Evolutionary conservation across 768 basidiomycete genomes (phyloP).

Genomic region (Mycena crocata): DNA sequence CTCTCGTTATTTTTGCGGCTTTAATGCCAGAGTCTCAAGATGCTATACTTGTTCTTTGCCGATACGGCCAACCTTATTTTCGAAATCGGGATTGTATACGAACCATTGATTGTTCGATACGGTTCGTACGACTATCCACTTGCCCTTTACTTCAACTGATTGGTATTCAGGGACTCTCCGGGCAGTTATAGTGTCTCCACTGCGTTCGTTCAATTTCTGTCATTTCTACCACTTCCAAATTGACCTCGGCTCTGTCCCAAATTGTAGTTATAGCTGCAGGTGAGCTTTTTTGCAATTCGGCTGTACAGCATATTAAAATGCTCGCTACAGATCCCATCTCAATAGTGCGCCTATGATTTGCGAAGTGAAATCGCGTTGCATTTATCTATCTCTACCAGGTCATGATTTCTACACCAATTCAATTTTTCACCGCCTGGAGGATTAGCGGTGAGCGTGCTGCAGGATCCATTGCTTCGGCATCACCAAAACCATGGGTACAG

Average conservation of each 20-base stretch:
- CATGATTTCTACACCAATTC: constrained; percentile 25
- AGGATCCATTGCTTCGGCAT: no score
- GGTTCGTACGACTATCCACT: constrained; percentile 4
- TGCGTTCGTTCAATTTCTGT: constrained; percentile 7
- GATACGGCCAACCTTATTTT: constrained; percentile 25
- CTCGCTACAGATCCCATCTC: constrained; percentile 10
- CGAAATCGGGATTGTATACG: constrained; percentile 29
- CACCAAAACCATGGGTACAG: background rate
- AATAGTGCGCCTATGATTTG: background rate
- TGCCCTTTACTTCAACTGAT: background rate
- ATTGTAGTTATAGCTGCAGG: constrained; percentile 26
- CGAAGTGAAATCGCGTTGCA: no score
- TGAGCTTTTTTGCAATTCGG: background rate
- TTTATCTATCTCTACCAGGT: background rate
- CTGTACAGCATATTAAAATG: background rate
- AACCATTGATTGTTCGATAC: constrained; percentile 28
- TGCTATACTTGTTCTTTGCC: constrained; percentile 25
- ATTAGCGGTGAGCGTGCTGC: constrained; percentile 14
- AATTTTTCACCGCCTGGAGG: constrained; percentile 32
- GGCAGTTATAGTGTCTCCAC: constrained; percentile 21
- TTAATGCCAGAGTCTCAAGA: background rate
- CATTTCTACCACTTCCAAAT: background rate
- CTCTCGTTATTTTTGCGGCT: background rate
- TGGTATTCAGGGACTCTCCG: constrained; percentile 11
- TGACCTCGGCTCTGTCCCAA: background rate